Evolutionary conservation across 2,329 filamentous ascomycete genomes (phyloP).

Genomic region (Xylariaceae sp.): DNA sequence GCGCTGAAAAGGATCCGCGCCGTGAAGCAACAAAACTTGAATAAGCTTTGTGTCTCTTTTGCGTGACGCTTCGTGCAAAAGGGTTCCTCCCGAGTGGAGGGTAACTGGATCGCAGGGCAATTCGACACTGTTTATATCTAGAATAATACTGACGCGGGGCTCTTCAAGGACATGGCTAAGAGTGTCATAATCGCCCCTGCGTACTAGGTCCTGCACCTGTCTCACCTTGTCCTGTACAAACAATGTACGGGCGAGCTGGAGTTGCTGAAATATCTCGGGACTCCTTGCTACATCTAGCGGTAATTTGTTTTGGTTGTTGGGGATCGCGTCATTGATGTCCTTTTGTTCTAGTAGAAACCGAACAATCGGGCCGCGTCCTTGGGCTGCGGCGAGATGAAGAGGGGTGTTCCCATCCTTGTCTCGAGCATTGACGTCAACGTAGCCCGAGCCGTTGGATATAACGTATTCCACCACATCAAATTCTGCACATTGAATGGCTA

Average conservation of each 20-base stretch:
- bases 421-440: conserved; percentile 77
- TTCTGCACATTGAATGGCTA: conserved; percentile 94
- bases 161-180: conserved; percentile 80
- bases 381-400: conserved; percentile 76
- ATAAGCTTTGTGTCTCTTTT: conserved; percentile 83
- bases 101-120: conserved; percentile 76
- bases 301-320: conserved; percentile 78
- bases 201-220: conserved; percentile 75
- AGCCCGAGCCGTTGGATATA: conserved; percentile 63
- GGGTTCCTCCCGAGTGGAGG: conserved; percentile 76
- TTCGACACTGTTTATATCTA: conserved; percentile 91
- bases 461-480: conserved; percentile 89
- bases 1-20: conserved; percentile 89
- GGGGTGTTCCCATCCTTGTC: conserved; percentile 94
- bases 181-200: conserved; percentile 65
- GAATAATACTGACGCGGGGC: conserved; percentile 72
- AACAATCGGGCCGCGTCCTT: conserved; percentile 76
- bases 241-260: conserved; percentile 83
- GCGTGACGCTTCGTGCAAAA: conserved; percentile 88
- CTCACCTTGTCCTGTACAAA: conserved; percentile 83
- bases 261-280: conserved; percentile 90
- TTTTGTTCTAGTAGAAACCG: conserved; percentile 76
- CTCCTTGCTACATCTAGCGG: conserved; percentile 85
- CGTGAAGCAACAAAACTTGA: conserved; percentile 84
- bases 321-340: conserved; percentile 79